Base-by-base conservation (phyloP, 352 stramenopile species). In the Blastocystis sp. region DNA sequence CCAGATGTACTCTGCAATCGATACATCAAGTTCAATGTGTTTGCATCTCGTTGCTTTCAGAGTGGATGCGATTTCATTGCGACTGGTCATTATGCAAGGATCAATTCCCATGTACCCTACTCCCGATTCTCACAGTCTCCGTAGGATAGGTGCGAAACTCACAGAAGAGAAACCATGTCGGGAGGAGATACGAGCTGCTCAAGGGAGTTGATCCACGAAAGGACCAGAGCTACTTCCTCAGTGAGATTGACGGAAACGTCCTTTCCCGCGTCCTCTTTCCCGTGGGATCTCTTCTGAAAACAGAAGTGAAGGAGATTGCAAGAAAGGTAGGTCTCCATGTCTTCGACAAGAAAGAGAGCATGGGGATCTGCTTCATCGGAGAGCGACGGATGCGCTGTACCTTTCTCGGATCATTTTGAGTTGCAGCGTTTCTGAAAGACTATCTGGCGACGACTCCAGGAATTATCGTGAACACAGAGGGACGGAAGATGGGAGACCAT, bases 301-400 rank as follows among this genome's bases (percentile, higher is more conserved):
- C 89, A 14, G 87, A 93, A 49, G 96, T 98, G 32, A 92, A 94
- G 27, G 87, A 92, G 57, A 91, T 98, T 65, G 96, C 96, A 21
- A 64, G 87, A 14, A 87, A 91, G 0, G 90, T 90, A 27, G 89
- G 90, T 1, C 89, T 98, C 0, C 91, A 90, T 27, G 97, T 93
- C 0, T 93, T 94, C 0, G 87, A 87, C 16, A 97, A 97, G 90
- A 92, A 93, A 72, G 96, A 98, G 87, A 97, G 92, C 51, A 94
- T 98, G 77, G 96, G 96, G 18, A 98, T 98, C 86, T 98, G 96
- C 89, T 98, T 98, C 88, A 97, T 98, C 57, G 95, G 95, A 56
- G 98, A 97, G 87, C 91, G 93, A 64, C 91, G 93, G 48, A 95
- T 97, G 81, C 87, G 88, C 0, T 89, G 95, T 42, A 97, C 97